Evolutionary conservation across 371 early-diverging fungal species (phyloP), one percentile per base, ranked within the genome.

Genomic region (Mucor lusitanicus): DNA sequence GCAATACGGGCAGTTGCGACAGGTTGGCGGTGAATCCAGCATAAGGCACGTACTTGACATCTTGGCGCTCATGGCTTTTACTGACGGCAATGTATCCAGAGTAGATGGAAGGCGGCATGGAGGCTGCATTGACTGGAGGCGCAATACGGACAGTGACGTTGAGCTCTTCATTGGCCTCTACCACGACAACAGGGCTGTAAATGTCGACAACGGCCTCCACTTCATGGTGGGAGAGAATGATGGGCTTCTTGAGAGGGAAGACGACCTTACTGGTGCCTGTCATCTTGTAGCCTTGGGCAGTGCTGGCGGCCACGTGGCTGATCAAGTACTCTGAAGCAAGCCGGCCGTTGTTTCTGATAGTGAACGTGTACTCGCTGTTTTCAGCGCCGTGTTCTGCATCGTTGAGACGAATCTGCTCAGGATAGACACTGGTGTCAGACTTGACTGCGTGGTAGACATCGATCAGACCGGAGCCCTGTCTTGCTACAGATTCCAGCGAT

Each of bases 401-500:
- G 62, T 90, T 88, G 21, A 95, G 72, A 21, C 88, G 85, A 33
- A 91, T 71, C 55, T 78, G 81, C 11, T 89, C 82, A 4, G 95
- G 95, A 0, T 67, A 40, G 30, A 93, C 75, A 6, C 73, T 27
- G 1, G 86, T 82, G 32, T 81, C 80, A 4, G 90, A 63, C 15
- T 46, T 66, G 59, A 93, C 61, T 4, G 94, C 88, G 54, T 82
- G 71, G 65, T 82, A 80, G 23, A 85, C 76, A 75, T 94, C 84
- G 54, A 95, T 79, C 9, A 94, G 71, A 17, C 95, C 95, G 35
- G 88, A 81, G 6, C 95, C 95, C 71, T 93, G 91, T 61, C 78
- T 78, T 53, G 85, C 84, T 5, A 83, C 80, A 0, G 87, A 80
- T 19, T 85, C 78, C 5, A 69, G 17, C 25, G 62, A 27, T 61